Base-by-base conservation (phyloP, 176 grass and related monocot genomes). In the Oryza australiensis region DNA sequence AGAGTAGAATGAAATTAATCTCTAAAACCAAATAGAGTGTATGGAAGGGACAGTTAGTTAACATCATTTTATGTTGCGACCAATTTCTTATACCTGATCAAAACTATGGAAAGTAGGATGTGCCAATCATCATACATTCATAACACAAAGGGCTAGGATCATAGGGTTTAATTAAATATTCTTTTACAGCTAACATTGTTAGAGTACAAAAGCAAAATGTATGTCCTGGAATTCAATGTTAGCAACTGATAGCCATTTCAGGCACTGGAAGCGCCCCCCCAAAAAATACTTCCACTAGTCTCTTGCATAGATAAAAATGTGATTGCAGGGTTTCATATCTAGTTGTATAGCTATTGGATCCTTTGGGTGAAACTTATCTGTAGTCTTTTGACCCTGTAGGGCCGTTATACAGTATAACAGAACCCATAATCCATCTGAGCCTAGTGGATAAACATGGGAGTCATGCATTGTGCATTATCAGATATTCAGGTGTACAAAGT, bases 371-470 rank as follows among this genome's bases (percentile, higher is more conserved):
- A 62, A 26, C 48, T 75, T 68, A 35, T 68, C 7, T 51, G 37
- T 69, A 38, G 30, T 48, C 24, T 62, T 60, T 75, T 45, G 30
- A 46, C 5, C 8, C 38, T 60, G 7, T 24, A 60, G 55, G 55
- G n/a, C 55, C 37, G 80, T 26, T n/a, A 77, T 42, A 64, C 34
- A 26, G 26, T 73, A 73, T 22, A 34, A 78, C 3, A 30, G 30
- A 43, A 62, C 9, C 38, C 14, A 68, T 12, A 63, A 63, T 3
- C 28, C 32, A 68, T 18, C 15, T 60, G 1, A 22, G 3, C 55
- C 83, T 40, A 82, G 20, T n/a, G 26, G 70, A 73, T 69, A 70
- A 62, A 75, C 64, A 74, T 29, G n/a, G 43, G 49, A 84, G 26
- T 75, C 5, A 63, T 67, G 67, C 62, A 79, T 73, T 30, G 78